A percentile compares a stretch with the other conserved stretches of the same genome.
These are phyloP conservation scores for Thozetella sp. DNA, from an alignment of 495 filamentous ascomycete species.

Conservation along the genomic window DNA sequence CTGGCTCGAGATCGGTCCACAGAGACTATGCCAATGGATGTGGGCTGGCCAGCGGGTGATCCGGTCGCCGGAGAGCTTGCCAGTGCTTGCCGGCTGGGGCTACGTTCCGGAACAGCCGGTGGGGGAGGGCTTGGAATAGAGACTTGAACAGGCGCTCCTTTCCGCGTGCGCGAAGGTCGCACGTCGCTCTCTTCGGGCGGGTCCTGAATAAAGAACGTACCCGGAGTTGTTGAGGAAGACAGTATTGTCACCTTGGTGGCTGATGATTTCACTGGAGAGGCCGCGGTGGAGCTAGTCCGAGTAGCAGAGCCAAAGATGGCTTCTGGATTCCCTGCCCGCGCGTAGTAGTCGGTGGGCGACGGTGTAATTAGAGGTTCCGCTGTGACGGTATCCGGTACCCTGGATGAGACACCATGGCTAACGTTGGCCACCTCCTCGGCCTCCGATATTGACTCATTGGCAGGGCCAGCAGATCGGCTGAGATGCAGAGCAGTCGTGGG, in stretches of 20 bases:
- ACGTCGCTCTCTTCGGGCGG: conserved; percentile 18
- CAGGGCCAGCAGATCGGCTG: conserved; percentile 19
- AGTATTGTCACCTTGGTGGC: conserved; percentile 35
- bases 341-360: neutral
- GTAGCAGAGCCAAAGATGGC: conserved; percentile 9
- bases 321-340: neutral
- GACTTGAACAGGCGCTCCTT: neutral
- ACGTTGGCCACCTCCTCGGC: conserved; percentile 21
- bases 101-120: conserved; percentile 41
- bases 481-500: conserved; percentile 16
- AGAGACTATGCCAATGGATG: conserved; percentile 29
- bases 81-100: conserved; percentile 24
- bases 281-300: conserved; percentile 13
- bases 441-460: conserved; percentile 33
- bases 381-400: conserved; percentile 6
- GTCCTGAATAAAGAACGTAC: conserved; percentile 30
- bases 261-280: conserved; percentile 16
- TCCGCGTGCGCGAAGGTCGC: conserved; percentile 9
- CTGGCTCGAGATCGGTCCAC: conserved; percentile 23
- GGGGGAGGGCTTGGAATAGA: conserved; percentile 14
- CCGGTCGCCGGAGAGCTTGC: no score
- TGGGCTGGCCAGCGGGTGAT: conserved; percentile 20
- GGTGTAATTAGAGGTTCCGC: neutral
- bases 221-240: conserved; percentile 18
- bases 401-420: conserved; percentile 13